Base-by-base conservation (phyloP, 1,284 basidiomycete species). In the Anthracocystis walkeri region DNA sequence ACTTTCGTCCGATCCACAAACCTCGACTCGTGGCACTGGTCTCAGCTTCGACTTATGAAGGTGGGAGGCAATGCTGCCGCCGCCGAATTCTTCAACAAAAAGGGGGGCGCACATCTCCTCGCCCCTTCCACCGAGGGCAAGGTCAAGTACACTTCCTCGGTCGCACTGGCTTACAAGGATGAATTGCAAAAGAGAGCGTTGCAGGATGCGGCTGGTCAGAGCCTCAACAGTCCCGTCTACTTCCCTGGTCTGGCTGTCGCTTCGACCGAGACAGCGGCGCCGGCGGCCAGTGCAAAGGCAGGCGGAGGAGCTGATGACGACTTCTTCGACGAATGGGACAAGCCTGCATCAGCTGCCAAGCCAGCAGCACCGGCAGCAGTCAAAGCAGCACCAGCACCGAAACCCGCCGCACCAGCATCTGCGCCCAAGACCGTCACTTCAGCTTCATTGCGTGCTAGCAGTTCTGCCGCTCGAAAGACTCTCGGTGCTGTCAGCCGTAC, bases 1-100 rank as follows among this genome's bases (percentile, higher is more conserved):
- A 93, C 91, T 75, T 99, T 99, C 84, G 96, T 99, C 49, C 89
- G 95, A 77, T 98, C 96, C 14, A 98, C 95, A 72, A 98, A 96
- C 87, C 90, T 99, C 60, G 96, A 99, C 87, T 91, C 90, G 64
- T 99, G 96, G 96, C 91, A 94, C 76, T 89, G 95, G 78, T 87
- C 88, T 63, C 96, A 99, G 86, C 89, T 99, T 33, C 92, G 96
- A 27, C 92, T 91, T 6, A 96, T 99, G 93, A 98, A 99, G 88
- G 91, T 95, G 44, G 95, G 94, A 46, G 96, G 96, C 7, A 99
- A 99, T 86, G 89, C 89, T 18, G 90, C 91, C n/a, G 93, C 94
- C 3, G 89, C 89, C 25, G 94, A 96, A 7, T 99, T 96, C 87
- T 95, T 97, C 86, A 91, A 89, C 31, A 93, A 92, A 82, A 91